A percentile compares a stretch with the other conserved stretches of the same genome.
These are phyloP conservation scores for Urochloa ruziziensis DNA, from an alignment of 176 grass and related monocot species.

Conservation along the genomic window DNA sequence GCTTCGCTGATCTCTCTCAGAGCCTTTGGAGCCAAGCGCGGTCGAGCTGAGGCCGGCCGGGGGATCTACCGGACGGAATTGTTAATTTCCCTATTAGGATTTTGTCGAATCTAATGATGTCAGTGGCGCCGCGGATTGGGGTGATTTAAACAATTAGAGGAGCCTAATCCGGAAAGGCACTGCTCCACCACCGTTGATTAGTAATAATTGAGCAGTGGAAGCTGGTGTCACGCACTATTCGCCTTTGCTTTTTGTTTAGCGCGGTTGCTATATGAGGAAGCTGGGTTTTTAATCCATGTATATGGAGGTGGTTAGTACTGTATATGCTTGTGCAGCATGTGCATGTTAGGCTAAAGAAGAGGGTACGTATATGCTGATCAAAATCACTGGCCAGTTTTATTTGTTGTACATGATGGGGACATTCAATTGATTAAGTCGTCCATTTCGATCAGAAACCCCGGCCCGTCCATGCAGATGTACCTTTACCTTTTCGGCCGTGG, in stretches of 20 bases:
- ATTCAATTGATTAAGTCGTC: background rate
- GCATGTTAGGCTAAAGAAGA: background rate
- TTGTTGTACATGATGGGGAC: background rate
- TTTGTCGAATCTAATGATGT: slow-evolving; percentile 41
- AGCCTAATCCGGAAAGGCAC: slow-evolving; percentile 35
- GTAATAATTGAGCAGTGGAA: slow-evolving; percentile 13
- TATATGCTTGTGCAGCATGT: too few relatives aligned
- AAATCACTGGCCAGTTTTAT: background rate
- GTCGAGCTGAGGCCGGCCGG: background rate
- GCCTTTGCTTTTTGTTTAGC: background rate
- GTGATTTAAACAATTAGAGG: background rate
- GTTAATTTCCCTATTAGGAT: background rate
- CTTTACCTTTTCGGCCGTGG: too few relatives aligned
- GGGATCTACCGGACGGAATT: background rate
- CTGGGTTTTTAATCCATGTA: background rate
- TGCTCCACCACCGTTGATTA: slow-evolving; percentile 24
- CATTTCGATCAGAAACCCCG: background rate
- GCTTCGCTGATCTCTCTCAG: background rate
- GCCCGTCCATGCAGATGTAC: too few relatives aligned
- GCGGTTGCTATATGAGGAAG: background rate
- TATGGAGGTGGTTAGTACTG: background rate
- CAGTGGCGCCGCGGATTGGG: background rate
- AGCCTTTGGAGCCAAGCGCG: slow-evolving; percentile 6
- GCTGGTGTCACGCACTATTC: background rate
- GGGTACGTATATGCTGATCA: background rate